Conservation (phyloP, 2,329 filamentous ascomycete species). For the Blastomyces emzantsi region DNA sequence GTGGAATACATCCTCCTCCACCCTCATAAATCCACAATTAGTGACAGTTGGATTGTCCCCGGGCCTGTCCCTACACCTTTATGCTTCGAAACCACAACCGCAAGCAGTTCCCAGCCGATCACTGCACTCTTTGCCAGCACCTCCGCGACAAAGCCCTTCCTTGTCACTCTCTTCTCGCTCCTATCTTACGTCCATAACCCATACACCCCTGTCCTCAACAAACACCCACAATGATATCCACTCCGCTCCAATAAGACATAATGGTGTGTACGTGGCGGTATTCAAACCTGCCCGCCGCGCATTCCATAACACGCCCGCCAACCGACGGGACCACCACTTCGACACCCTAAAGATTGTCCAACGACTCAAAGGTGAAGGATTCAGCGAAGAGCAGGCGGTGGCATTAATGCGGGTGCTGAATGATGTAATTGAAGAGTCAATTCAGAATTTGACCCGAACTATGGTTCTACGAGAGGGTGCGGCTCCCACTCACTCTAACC, state of each 20-base stretch:
- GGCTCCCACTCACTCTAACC: slow-evolving; percentile 7
- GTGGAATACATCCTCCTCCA: slow-evolving; percentile 32
- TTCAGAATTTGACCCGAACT: slow-evolving; percentile 92
- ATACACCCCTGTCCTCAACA: neutral
- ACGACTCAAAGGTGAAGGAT: slow-evolving; percentile 78
- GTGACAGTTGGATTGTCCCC: slow-evolving; percentile 20
- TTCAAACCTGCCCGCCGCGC: slow-evolving; percentile 35
- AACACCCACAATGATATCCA: neutral
- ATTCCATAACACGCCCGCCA: slow-evolving; percentile 60
- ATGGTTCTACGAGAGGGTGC: slow-evolving; percentile 97
- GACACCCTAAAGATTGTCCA: slow-evolving; percentile 97
- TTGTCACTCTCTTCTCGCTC: neutral
- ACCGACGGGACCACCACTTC: slow-evolving; percentile 78
- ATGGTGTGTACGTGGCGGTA: slow-evolving; percentile 40
- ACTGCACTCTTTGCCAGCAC: neutral
- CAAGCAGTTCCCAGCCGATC: neutral
- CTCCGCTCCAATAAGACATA: slow-evolving; percentile 33
- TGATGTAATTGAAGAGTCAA: slow-evolving; percentile 96
- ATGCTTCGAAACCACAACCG: slow-evolving; percentile 17
- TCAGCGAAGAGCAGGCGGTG: slow-evolving; percentile 88
- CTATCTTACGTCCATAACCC: neutral
- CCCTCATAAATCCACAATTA: slow-evolving; percentile 24
- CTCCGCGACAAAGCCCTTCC: neutral
- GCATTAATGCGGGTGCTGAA: slow-evolving; percentile 98
- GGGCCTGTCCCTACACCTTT: slow-evolving; percentile 19